phyloP scores from a whole-genome alignment of 2,329 filamentous ascomycete species.

The Conoideocrella luteorostrata region DNA sequence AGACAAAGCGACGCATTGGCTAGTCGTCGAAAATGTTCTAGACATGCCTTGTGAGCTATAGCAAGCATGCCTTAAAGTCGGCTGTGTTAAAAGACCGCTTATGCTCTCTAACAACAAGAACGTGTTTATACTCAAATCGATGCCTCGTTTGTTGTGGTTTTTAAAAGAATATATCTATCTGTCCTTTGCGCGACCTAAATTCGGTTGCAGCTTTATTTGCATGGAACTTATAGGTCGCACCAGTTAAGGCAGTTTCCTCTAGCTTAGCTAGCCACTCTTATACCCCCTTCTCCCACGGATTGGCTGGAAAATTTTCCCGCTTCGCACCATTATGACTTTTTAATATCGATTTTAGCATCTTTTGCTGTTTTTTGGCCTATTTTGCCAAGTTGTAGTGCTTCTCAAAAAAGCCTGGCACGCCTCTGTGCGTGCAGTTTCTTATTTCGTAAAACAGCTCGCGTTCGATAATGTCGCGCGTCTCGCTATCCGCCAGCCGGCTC shows the following conservation, averaged over 20 bases:
- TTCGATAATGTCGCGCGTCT: neutral
- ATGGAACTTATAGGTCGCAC: constrained; percentile 1
- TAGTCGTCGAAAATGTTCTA: too few species aligned
- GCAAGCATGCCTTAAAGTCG: neutral
- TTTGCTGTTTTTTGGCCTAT: constrained; percentile 6
- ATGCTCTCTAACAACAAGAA: neutral
- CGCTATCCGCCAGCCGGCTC: neutral
- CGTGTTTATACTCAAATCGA: constrained; percentile 1
- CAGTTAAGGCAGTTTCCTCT: constrained; percentile 4
- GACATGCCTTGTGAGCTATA: constrained; percentile 1
- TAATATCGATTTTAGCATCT: constrained; percentile 7
- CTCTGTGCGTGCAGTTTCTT: constrained; percentile 1
- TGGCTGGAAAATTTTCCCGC: constrained; percentile 3
- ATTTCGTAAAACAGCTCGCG: too few species aligned
- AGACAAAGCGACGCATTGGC: neutral
- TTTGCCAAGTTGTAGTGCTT: constrained; percentile 7
- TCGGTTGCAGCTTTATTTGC: neutral
- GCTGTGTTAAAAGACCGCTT: neutral
- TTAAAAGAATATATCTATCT: constrained; percentile 6
- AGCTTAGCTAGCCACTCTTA: constrained; percentile 7
- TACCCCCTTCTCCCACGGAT: constrained; percentile 3
- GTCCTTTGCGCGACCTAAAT: too few species aligned
- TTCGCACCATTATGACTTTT: constrained; percentile 3
- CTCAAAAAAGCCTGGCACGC: constrained; percentile 9
- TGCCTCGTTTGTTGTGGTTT: neutral